Conservation (phyloP, 2,329 filamentous ascomycete genomes). For the Epichloe glyceriae region DNA sequence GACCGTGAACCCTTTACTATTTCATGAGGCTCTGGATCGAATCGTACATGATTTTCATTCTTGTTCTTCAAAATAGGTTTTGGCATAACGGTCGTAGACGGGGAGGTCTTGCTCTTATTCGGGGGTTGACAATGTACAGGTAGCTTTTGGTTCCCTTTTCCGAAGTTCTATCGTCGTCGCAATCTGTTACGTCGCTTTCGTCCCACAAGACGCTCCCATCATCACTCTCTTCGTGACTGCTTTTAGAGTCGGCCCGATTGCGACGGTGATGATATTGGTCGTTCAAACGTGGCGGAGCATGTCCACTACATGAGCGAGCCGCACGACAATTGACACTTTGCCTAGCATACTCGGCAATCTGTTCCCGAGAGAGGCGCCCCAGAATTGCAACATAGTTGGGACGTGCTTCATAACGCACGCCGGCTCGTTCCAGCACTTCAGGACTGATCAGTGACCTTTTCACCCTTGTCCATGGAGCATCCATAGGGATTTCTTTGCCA, state of each 20-base stretch:
- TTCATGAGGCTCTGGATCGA: slow-evolving; percentile 35
- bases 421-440: slow-evolving; percentile 38
- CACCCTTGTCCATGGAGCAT: slow-evolving; percentile 47
- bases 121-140: slow-evolving; percentile 26
- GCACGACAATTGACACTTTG: slow-evolving; percentile 34
- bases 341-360: slow-evolving; percentile 39
- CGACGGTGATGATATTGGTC: slow-evolving; percentile 5
- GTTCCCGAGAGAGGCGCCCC: slow-evolving; percentile 36
- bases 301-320: slow-evolving; percentile 16
- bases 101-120: slow-evolving; percentile 19
- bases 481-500: slow-evolving; percentile 40
- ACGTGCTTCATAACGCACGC: slow-evolving; percentile 45
- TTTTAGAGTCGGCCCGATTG: slow-evolving; percentile 19
- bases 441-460: slow-evolving; percentile 38
- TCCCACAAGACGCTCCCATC: slow-evolving; percentile 18
- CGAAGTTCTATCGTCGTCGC: slow-evolving; percentile 20
- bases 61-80: slow-evolving; percentile 51
- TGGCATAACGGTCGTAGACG: slow-evolving; percentile 26
- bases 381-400: slow-evolving; percentile 47
- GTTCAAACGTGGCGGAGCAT: slow-evolving; percentile 6
- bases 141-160: slow-evolving; percentile 20
- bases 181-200: slow-evolving; percentile 19
- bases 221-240: slow-evolving; percentile 20
- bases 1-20: slow-evolving; percentile 21
- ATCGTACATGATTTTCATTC: slow-evolving; percentile 43